Conservation (phyloP, 306 rosid genomes). For the Castanea mollissima region DNA sequence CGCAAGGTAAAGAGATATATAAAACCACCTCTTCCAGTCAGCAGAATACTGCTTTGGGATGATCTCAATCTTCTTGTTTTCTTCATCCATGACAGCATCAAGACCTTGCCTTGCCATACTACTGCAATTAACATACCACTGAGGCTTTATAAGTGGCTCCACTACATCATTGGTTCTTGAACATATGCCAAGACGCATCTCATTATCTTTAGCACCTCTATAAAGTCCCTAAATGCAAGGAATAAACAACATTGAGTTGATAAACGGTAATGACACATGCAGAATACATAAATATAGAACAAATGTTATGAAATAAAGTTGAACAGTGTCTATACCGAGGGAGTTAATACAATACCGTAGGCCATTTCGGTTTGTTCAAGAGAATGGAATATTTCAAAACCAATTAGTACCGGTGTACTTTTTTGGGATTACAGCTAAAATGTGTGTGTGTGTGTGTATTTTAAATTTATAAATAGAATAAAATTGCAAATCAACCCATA, state of each 20-base stretch:
- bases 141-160: conserved; percentile 94
- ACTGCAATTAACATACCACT: conserved; percentile 82
- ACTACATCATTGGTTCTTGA: conserved; percentile 92
- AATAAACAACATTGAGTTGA: neutral
- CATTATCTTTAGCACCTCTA: conserved; percentile 80
- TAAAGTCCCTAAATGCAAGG: conserved; percentile 63
- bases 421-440: no score
- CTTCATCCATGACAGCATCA: conserved; percentile 62
- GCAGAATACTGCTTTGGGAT: conserved; percentile 83
- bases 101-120: conserved; percentile 72
- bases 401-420: no score
- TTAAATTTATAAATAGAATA: no score
- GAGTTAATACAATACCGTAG: no score
- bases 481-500: no score
- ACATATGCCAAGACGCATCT: conserved; percentile 92
- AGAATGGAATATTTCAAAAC: no score
- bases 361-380: no score
- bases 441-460: no score
- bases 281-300: neutral
- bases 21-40: conserved; percentile 74
- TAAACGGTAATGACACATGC: neutral
- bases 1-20: neutral
- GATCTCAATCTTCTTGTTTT: conserved; percentile 61
- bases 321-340: no score
- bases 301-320: neutral